A percentile compares a stretch with the other conserved stretches of the same genome.
Conservation (phyloP, 2,329 filamentous ascomycete species). For the Colletotrichum sp. region DNA sequence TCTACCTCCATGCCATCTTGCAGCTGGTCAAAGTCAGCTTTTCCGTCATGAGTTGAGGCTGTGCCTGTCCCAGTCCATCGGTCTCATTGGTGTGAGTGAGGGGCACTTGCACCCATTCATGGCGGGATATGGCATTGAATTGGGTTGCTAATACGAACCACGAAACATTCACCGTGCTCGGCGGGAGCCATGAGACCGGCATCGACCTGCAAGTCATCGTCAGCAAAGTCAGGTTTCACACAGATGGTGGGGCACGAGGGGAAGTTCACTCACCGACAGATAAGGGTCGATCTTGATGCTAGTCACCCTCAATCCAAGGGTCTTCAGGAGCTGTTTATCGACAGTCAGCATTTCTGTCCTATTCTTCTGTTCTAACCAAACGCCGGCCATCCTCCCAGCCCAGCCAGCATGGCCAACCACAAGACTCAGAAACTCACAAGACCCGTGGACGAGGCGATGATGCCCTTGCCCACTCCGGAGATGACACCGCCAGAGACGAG, state of each 20-base stretch:
- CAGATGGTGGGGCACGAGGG: neutral
- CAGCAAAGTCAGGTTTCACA: neutral
- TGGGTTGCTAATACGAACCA: constrained; percentile 12
- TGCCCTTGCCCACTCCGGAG: constrained; percentile 66
- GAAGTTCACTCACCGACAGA: constrained; percentile 38
- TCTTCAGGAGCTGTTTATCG: constrained; percentile 73
- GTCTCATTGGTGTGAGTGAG: neutral
- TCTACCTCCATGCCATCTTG: constrained; percentile 23
- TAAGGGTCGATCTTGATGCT: constrained; percentile 57
- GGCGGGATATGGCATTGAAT: neutral
- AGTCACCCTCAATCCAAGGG: constrained; percentile 75
- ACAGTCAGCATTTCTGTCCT: neutral
- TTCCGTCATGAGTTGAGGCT: neutral
- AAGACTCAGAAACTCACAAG: constrained; percentile 39
- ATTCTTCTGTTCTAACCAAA: neutral
- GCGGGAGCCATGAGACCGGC: constrained; percentile 30
- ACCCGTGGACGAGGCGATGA: constrained; percentile 69
- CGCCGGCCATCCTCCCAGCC: neutral
- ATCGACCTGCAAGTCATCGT: constrained; percentile 15
- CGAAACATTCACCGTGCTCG: constrained; percentile 31
- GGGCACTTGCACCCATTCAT: neutral
- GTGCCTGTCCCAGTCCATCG: neutral
- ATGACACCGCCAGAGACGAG: constrained; percentile 51
- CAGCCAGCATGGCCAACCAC: neutral
- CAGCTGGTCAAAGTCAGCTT: constrained; percentile 10